Percentiles rank a stretch among this genome's conserved stretches.
phyloP scores from a whole-genome alignment of 83 land plant genomes.

The Diphasiastrum complanatum region DNA sequence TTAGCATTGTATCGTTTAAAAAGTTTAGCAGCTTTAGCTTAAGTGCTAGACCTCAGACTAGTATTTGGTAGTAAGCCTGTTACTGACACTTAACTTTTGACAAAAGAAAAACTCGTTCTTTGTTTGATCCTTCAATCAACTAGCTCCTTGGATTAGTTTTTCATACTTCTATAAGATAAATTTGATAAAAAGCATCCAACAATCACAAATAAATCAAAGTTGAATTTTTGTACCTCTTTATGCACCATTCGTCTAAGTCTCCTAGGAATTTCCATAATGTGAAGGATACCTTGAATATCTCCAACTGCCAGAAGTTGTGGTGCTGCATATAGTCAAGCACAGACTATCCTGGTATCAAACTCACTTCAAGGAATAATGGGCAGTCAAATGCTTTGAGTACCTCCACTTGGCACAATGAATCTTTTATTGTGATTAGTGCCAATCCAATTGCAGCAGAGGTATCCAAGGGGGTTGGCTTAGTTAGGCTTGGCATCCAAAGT shows the following conservation, averaged over 20 bases:
- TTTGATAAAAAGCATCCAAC: too few relatives aligned
- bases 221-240: conserved; percentile 40
- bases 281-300: conserved; percentile 36
- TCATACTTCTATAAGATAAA: too few relatives aligned
- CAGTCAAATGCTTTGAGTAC: background rate
- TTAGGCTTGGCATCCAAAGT: too few relatives aligned
- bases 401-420: background rate
- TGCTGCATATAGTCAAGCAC: conserved; percentile 9
- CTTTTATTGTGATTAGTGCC: background rate
- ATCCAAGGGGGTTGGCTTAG: background rate
- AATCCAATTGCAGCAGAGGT: background rate
- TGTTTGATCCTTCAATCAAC: too few relatives aligned
- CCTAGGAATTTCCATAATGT: conserved; percentile 41
- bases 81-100: too few relatives aligned
- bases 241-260: conserved; percentile 27
- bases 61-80: too few relatives aligned
- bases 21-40: too few relatives aligned
- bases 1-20: too few relatives aligned
- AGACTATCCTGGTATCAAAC: background rate
- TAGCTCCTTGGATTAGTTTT: too few relatives aligned
- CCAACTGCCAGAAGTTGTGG: conserved; percentile 39
- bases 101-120: too few relatives aligned
- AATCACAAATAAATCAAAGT: too few relatives aligned
- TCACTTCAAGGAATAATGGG: background rate
- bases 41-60: too few relatives aligned